Conservation (phyloP, 73 alveolate genomes). For the Paramecium bursaria region DNA sequence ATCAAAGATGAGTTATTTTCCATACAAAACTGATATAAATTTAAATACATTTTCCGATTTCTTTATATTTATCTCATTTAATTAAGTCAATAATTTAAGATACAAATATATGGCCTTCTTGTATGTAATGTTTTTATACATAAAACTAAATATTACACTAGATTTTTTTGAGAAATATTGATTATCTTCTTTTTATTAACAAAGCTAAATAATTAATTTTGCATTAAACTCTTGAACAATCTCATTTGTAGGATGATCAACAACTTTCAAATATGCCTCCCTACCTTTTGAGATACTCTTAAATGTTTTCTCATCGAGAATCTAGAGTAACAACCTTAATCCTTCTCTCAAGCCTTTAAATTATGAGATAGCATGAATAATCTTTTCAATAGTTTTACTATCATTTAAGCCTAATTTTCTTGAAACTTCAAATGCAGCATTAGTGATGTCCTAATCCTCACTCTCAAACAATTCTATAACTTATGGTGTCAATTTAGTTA, state of each 20-base stretch:
- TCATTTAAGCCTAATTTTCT: conserved; percentile 38
- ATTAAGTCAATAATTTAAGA: conserved; percentile 12
- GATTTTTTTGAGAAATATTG: conserved; percentile 1
- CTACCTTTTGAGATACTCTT: conserved; percentile 20
- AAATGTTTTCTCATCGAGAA: background rate
- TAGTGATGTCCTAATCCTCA: conserved; percentile 29
- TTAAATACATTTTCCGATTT: too few species aligned
- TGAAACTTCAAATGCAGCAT: conserved; percentile 9
- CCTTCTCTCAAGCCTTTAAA: conserved; percentile 40
- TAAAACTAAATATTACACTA: conserved; percentile 9
- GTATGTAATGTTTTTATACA: conserved; percentile 12
- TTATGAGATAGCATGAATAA: background rate
- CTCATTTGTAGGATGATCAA: conserved; percentile 6
- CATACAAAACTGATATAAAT: too few species aligned
- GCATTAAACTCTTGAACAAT: conserved; percentile 8
- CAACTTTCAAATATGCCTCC: conserved; percentile 20
- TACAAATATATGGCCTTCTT: conserved; percentile 4
- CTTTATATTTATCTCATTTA: background rate
- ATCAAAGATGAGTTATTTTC: too few species aligned
- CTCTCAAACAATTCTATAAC: conserved; percentile 33
- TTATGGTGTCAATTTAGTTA: conserved; percentile 1
- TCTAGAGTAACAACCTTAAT: conserved; percentile 17
- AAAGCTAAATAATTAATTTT: background rate
- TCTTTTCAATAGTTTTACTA: background rate
- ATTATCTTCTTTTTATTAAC: conserved; percentile 11